Percentiles rank a stretch among this genome's conserved stretches.
phyloP scores from a whole-genome alignment of 2,329 filamentous ascomycete genomes.

The Venturiaceae sp. region DNA sequence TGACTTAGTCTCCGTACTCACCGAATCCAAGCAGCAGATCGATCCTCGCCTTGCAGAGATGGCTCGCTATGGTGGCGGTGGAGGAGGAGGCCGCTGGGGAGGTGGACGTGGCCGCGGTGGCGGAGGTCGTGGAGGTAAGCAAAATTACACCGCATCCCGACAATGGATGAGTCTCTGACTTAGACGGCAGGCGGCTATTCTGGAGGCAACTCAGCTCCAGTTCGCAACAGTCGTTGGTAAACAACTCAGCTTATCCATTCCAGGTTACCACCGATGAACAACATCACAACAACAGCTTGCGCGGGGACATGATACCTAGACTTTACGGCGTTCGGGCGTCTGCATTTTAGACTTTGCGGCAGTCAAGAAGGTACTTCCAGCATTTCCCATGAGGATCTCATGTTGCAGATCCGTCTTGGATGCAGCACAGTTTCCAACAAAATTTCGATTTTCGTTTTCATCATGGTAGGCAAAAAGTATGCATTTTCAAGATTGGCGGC shows the following conservation, averaged over 20 bases:
- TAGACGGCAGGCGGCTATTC: constrained; percentile 19
- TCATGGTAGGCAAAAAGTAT: neutral
- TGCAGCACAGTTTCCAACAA: neutral
- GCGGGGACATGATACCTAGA: constrained; percentile 3
- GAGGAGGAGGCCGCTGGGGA: constrained; percentile 60
- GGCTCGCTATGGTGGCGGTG: constrained; percentile 82
- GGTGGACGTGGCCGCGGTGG: constrained; percentile 59
- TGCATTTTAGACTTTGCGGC: neutral
- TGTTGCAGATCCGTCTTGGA: neutral
- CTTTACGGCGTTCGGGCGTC: neutral
- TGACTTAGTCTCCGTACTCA: constrained; percentile 86
- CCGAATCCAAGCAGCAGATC: constrained; percentile 96
- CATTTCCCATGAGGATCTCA: neutral
- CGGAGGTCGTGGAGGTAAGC: constrained; percentile 42
- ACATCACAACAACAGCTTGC: neutral
- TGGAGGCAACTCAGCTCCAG: constrained; percentile 27
- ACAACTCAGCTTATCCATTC: constrained; percentile 2
- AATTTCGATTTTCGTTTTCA: neutral
- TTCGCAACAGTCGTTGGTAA: constrained; percentile 32
- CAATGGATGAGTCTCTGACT: constrained; percentile 10
- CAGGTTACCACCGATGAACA: constrained; percentile 2
- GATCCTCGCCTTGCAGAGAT: constrained; percentile 94
- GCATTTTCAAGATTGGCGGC: neutral
- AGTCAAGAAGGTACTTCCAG: neutral
- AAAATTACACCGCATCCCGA: constrained; percentile 6